Percentiles rank a stretch among this genome's conserved stretches.
Evolutionary conservation across 352 stramenopile species (phyloP).

Genomic region (Pythium guiyangense): DNA sequence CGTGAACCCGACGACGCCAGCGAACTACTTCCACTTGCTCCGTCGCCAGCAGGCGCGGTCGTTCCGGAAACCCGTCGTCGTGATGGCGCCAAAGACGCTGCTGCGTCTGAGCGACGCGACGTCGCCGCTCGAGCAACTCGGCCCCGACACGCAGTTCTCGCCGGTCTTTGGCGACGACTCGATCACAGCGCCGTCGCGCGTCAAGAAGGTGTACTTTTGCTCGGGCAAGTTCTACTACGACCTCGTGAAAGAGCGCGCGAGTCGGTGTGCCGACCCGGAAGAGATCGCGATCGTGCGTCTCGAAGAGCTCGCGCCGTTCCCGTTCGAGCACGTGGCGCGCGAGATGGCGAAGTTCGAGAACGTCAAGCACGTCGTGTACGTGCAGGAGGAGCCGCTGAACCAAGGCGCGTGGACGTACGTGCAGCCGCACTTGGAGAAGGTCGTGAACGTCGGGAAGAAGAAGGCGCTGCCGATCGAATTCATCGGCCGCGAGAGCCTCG

Average conservation of each 20-base stretch:
- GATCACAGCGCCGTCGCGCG: slow-evolving; percentile 36
- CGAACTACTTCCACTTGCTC: slow-evolving; percentile 96
- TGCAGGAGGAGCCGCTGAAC: slow-evolving; percentile 83
- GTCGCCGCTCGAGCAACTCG: slow-evolving; percentile 62
- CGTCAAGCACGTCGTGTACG: slow-evolving; percentile 66
- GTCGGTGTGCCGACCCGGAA: slow-evolving; percentile 32
- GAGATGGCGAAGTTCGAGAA: slow-evolving; percentile 57
- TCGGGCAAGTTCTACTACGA: slow-evolving; percentile 88
- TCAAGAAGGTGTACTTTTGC: slow-evolving; percentile 75
- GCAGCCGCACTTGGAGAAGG: slow-evolving; percentile 67
- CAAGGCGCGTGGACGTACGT: slow-evolving; percentile 74
- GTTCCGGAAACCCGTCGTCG: slow-evolving; percentile 73
- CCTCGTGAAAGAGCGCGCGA: slow-evolving; percentile 57
- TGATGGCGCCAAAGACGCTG: slow-evolving; percentile 80
- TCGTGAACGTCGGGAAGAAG: slow-evolving; percentile 19
- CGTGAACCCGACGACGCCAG: slow-evolving; percentile 82
- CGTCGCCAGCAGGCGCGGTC: slow-evolving; percentile 82
- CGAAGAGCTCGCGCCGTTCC: slow-evolving; percentile 85
- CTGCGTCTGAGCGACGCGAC: slow-evolving; percentile 62
- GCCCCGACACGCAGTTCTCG: slow-evolving; percentile 51
- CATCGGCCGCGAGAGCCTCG: slow-evolving; percentile 70
- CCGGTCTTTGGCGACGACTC: slow-evolving; percentile 57
- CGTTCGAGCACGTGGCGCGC: slow-evolving; percentile 57
- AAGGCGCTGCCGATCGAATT: slow-evolving; percentile 62
- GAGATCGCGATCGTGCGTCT: slow-evolving; percentile 69